A percentile compares a stretch with the other conserved stretches of the same genome.
Evolutionary conservation across 345 rosid species (phyloP).

Genomic region (Salix koriyanagi): DNA sequence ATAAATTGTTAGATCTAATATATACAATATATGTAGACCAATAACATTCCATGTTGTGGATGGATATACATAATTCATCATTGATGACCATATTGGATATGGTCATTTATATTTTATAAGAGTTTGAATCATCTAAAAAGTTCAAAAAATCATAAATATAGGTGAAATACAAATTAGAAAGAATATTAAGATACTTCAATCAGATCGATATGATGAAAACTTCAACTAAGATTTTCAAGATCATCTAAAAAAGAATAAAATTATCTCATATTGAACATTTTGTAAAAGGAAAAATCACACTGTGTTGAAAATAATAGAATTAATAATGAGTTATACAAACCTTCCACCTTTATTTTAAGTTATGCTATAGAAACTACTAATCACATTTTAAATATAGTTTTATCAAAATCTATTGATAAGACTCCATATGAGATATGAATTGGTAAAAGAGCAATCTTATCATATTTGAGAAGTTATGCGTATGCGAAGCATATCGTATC

Average conservation of each 20-base stretch:
- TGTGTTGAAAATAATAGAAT: not conserved
- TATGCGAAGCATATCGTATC: too few species aligned
- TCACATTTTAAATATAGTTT: not conserved
- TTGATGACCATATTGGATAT: not conserved
- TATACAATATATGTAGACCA: not conserved
- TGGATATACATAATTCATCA: not conserved
- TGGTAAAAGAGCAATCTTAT: not conserved
- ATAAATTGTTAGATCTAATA: not conserved
- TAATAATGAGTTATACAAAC: not conserved
- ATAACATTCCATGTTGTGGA: accelerated
- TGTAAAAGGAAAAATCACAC: too few species aligned
- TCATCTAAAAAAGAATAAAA: too few species aligned
- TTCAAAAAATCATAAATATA: too few species aligned
- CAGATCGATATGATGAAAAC: not conserved
- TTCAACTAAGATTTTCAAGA: too few species aligned
- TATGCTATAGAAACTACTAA: not conserved
- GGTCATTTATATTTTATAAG: too few species aligned
- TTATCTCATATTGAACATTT: too few species aligned
- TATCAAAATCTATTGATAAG: not conserved
- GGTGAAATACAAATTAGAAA: too few species aligned
- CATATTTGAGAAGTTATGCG: not conserved
- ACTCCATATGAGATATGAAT: not conserved
- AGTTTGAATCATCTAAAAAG: too few species aligned
- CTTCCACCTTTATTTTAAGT: not conserved
- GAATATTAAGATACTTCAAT: too few species aligned